phyloP scores from a whole-genome alignment of 176 grass and related monocot genomes.

The Oryza meyeriana region DNA sequence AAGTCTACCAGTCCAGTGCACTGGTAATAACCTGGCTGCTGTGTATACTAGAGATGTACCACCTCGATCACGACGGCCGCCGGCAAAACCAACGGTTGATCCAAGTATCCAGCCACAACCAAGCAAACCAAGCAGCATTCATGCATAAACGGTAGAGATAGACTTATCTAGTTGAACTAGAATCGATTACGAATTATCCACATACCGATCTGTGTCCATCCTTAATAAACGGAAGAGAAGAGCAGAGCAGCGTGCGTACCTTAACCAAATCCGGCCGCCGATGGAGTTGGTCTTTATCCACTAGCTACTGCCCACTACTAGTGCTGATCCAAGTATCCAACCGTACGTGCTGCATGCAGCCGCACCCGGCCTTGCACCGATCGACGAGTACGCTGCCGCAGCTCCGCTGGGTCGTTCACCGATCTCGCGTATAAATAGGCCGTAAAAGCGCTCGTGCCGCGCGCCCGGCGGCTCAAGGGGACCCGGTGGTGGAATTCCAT shows the following conservation, averaged over 20 bases:
- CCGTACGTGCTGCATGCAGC: no score
- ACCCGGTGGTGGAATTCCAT: not conserved
- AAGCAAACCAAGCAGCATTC: not conserved
- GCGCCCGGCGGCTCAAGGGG: no score
- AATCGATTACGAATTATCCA: no score
- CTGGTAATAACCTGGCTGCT: no score
- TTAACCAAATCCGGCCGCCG: not conserved
- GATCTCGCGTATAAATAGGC: not conserved
- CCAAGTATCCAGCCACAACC: not conserved
- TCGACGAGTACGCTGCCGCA: not conserved
- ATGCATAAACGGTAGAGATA: not conserved
- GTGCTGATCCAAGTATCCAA: no score
- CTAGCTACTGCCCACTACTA: no score
- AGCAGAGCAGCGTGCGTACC: constrained; percentile 18
- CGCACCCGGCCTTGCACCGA: not conserved
- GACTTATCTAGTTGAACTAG: no score
- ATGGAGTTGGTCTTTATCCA: no score
- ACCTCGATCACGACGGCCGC: not conserved
- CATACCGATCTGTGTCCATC: no score
- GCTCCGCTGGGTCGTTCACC: not conserved
- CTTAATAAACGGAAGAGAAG: not conserved
- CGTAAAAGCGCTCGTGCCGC: not conserved
- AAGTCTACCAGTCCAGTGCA: no score
- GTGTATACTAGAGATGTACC: not conserved
- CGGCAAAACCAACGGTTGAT: not conserved